Evolutionary conservation across 2,329 filamentous ascomycete species (phyloP), one percentile per base, ranked within the genome.

Genomic region (Aspergillus neotritici): DNA sequence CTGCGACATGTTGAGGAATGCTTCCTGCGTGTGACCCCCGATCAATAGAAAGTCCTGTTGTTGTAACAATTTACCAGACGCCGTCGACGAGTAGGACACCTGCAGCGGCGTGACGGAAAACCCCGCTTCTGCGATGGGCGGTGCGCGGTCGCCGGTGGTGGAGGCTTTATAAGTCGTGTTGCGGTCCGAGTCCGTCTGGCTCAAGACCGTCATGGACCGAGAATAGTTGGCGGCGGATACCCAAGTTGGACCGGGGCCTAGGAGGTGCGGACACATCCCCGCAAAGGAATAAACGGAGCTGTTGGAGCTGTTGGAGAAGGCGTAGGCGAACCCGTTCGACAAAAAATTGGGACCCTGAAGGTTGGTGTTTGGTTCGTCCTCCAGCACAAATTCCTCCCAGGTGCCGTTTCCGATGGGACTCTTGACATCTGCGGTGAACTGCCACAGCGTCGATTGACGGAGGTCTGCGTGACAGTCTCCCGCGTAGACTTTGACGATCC

Each of bases 1-100:
- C 34, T 88, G 87, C 44, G 87, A 94, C 84, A 94, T 96, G 63
- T 96, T 94, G 68, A 96, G 83, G 61, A 95, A 96, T 0, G 89
- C 90, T 12, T 73, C 67, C 53, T 80, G 74, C 0, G 89, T 94
- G 61, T 96, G 89, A 0, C 91, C 91, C 32, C 90, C 91, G 12
- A 96, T 70, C 15, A 96, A 69, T 10, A 95, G 79, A 52, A 87
- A 91, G 54, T 83, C 83, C 49, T 84, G 82, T 60, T 90, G 81
- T 59, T 89, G 84, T 4, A 81, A 84, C 32, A 83, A 71, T 3
- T 74, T 72, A 3, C 79, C 82, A 12, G 67, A 68, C 6, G 79
- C 82, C 4, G 76, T 75, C 58, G 86, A 85, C 14, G 83, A 82
- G 52, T 80, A 82, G 1, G 85, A 84, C 0, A 86, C 80, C 5